These are phyloP conservation scores for Coemansia furcata DNA, from an alignment of 192 early-diverging fungal genomes.

Conservation along the genomic window DNA sequence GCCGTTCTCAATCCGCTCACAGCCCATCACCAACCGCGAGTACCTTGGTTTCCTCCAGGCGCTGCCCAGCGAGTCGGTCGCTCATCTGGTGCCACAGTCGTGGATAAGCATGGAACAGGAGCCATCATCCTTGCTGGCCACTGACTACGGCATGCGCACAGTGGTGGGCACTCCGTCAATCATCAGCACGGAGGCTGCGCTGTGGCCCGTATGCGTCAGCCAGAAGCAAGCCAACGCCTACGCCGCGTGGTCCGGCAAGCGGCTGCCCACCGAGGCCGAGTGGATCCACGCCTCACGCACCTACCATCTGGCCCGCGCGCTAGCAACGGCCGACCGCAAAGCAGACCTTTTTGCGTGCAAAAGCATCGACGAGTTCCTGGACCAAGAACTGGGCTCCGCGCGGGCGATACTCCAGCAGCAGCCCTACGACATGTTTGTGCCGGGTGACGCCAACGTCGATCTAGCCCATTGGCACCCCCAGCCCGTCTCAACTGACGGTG, in stretches of 20 bases:
- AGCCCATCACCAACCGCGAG: conserved; percentile 80
- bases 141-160: conserved; percentile 58
- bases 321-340: conserved; percentile 6
- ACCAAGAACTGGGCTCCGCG: neutral
- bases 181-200: conserved; percentile 23
- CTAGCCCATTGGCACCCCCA: conserved; percentile 67
- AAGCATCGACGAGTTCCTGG: conserved; percentile 14
- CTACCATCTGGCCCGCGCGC: conserved; percentile 23
- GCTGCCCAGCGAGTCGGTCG: neutral
- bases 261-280: conserved; percentile 80
- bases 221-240: conserved; percentile 70
- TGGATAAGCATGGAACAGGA: conserved; percentile 45
- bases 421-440: conserved; percentile 30
- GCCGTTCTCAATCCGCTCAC: conserved; percentile 66
- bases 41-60: conserved; percentile 58
- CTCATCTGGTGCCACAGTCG: conserved; percentile 54
- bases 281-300: conserved; percentile 49
- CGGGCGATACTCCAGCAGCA: neutral
- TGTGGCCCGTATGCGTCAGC: conserved; percentile 76
- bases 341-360: neutral
- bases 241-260: conserved; percentile 54
- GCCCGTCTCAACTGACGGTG: conserved; percentile 20
- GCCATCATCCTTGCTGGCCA: neutral
- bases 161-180: conserved; percentile 66
- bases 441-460: conserved; percentile 62